A percentile compares a stretch with the other conserved stretches of the same genome.
These are phyloP conservation scores for Aechmea fasciata DNA, from an alignment of 176 grass and related monocot species.

Conservation along the genomic window DNA sequence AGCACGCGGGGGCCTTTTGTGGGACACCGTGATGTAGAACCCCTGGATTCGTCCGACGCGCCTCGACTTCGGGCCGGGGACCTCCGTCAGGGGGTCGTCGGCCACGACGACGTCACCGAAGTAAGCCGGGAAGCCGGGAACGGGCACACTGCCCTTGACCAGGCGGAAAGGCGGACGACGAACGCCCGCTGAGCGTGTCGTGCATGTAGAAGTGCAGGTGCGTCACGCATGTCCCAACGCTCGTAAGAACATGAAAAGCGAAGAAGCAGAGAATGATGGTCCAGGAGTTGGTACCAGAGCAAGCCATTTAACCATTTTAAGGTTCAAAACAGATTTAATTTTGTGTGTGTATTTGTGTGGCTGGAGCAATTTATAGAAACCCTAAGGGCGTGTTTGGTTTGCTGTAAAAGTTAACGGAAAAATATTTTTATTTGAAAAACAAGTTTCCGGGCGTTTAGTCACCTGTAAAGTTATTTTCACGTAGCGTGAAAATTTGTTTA, in stretches of 20 bases:
- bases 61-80: neutral
- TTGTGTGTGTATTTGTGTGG: too few species aligned
- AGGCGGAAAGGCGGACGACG: neutral
- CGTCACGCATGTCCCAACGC: too few species aligned
- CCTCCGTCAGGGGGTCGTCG: constrained; percentile 2
- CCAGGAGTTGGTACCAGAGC: too few species aligned
- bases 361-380: too few species aligned
- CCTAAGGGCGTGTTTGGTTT: too few species aligned
- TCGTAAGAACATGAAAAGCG: neutral
- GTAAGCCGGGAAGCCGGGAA: neutral
- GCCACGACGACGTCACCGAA: constrained; percentile 7
- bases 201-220: constrained; percentile 23
- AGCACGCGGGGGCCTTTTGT: neutral
- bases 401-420: too few species aligned
- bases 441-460: too few species aligned
- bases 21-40: neutral
- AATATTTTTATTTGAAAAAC: too few species aligned
- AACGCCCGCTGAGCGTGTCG: neutral
- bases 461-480: too few species aligned
- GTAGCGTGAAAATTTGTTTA: too few species aligned
- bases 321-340: too few species aligned
- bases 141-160: neutral
- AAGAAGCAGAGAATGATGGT: constrained; percentile 1
- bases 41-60: neutral
- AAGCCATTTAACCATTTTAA: too few species aligned